Base-by-base conservation (phyloP, 176 grass and related monocot genomes). In the Avena atlantica region DNA sequence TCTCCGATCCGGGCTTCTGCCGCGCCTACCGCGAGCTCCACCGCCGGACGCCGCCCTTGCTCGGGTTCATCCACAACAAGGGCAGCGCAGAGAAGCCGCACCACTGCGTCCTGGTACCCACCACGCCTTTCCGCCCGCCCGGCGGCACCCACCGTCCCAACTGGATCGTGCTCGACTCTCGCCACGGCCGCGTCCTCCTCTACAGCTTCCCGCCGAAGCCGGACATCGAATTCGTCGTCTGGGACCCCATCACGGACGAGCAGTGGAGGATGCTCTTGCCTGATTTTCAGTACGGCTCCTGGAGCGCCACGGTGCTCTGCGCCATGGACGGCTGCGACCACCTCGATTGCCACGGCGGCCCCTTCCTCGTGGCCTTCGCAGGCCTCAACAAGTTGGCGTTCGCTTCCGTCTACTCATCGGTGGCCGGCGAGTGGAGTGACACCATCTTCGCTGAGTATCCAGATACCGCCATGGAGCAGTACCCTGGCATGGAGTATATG, bases 41-140 rank as follows among this genome's bases (percentile, higher is more conserved):
- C 60, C 21, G 21, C 21, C 9, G 60, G 60, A 63, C 21, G n/a
- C n/a, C n/a, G 60, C 60, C 60, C 60, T 25, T 63, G 60, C 21
- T 63, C 60, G 60, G 60, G 12, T 63, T 25, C 60, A 24, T 63
- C 60, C 60, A 63, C 60, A 63, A 63, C 57, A 60, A 60, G 57
- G 57, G 57, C 2, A 60, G 57, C 20, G 58, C 8, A 9, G 20
- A 4, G 59, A 24, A 62, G 8, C 58, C 20, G 2, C 2, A 21
- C 58, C 60, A 63, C 60, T 63, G 60, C 10, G 21, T 63, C 3
- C 21, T 63, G 9, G 21, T 61, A 9, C n/a, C n/a, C n/a, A 12
- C 59, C 59, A 61, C 59, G 7, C 9, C 59, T 4, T 61, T 61
- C 59, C 59, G 59, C n/a, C 59, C 59, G 59, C n/a, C 59, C 9